Base-by-base conservation (phyloP, 2,329 filamentous ascomycete genomes). In the Penicillium concentricum region DNA sequence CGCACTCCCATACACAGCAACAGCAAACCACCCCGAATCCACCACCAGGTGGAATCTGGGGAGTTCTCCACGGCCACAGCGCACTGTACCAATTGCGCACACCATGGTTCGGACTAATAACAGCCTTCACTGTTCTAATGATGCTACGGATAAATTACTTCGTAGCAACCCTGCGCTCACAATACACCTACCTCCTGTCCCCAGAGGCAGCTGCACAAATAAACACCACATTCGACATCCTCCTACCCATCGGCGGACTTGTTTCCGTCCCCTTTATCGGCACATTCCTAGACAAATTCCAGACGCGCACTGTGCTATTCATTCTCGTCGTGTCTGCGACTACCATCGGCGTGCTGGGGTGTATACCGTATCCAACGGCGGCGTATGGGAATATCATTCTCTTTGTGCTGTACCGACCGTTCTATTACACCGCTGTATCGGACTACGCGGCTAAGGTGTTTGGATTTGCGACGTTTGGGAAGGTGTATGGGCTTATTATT, bases 371-470 rank as follows among this genome's bases (percentile, higher is more conserved):
- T 24, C 88, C 86, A 83, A 86, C 87, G 1, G 77, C 78, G 0
- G 90, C 87, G 0, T 95, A 96, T 65, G 79, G 81, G 15, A 92
- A 92, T 64, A 80, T 96, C 51, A 77, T 81, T 44, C 82, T 96
- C 10, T 96, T 96, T 69, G 90, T 93, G 18, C 72, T 94, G 15
- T 95, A 94, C 72, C 84, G 92, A 0, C 91, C 91, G 0, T 87
- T 96, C 55, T 96, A 94, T 76, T 96, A 96, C 75, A 94, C 91
- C 0, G 85, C 90, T 2, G 89, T 96, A 10, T 92, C 88, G 57
- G 92, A 96, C 76, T 96, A 95, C 73, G 84, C 86, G 20, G 91
- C 91, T 59, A 96, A 96, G 76, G 91, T 96, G 35, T 96, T 96
- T 71, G 92, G 92, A 16, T 96, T 96, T 76, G 83, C 87, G 59